Base-by-base conservation (phyloP, 176 grass and related monocot species). In the Canna indica region DNA sequence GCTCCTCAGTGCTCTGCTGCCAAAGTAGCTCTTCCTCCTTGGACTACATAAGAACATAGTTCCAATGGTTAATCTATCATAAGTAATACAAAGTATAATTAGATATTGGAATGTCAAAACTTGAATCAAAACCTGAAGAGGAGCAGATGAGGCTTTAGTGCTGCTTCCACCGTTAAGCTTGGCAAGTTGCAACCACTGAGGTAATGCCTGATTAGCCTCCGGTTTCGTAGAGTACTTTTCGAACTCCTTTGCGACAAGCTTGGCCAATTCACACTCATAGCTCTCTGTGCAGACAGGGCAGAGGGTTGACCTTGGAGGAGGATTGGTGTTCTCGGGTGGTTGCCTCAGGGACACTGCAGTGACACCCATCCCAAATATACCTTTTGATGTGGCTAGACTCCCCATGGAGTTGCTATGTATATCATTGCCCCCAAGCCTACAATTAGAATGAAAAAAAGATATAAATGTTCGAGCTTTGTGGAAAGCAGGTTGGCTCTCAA, bases 221-320 rank as follows among this genome's bases (percentile, higher is more conserved):
- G 76, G 48, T 74, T 73, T 82, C 0, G 75, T 38, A 24, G 68
- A 67, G 53, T 83, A 83, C 52, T 39, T 36, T 16, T 83, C 76
- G 1, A 30, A 71, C 20, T 68, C 72, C 69, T 90, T 70, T 0
- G 73, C 82, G 36, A 56, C 61, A 45, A 90, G 84, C 71, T 84
- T 94, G 18, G 67, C 80, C 11, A 90, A 68, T 72, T 99, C 95
- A 12, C 62, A 56, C 16, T 90, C 87, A 0, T 88, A 99, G 7
- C 50, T 52, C 32, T 60, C 83, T 61, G 76, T 86, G 80, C 95
- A 99, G 32, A 75, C 0, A 35, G 69, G 71, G 78, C 95, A 94
- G 84, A 99, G 85, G 46, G 47, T 63, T 36, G 57, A 7, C 7
- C 11, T 45, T 22, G 15, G 54, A n/a, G 41, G 56, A 47, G 58